Percentiles rank a stretch among this genome's conserved stretches.
These are phyloP conservation scores for Ziziphus jujuba DNA, from an alignment of 306 rosid genomes.

Conservation along the genomic window DNA sequence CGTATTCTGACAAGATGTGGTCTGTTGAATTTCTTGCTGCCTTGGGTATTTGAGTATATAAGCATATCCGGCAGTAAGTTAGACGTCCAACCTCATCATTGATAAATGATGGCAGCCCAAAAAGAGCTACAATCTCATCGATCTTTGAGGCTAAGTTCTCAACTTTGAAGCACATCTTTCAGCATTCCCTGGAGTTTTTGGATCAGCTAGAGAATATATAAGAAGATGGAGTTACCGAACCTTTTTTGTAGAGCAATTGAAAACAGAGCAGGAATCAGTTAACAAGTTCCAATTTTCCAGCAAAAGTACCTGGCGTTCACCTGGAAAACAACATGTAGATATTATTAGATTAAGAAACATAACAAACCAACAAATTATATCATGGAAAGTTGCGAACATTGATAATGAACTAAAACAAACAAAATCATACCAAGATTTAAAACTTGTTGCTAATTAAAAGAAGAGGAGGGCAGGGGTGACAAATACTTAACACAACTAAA, in stretches of 20 bases:
- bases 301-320: slow-evolving; percentile 18
- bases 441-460: background rate
- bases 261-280: slow-evolving; percentile 21
- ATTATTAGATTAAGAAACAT: background rate
- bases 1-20: slow-evolving; percentile 38
- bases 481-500: too few species aligned
- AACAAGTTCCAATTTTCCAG: slow-evolving; percentile 24
- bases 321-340: slow-evolving; percentile 30
- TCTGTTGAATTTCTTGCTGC: slow-evolving; percentile 35
- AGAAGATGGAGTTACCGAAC: slow-evolving; percentile 11
- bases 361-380: background rate
- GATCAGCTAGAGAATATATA: slow-evolving; percentile 33
- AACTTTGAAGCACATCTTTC: slow-evolving; percentile 60
- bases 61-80: slow-evolving; percentile 27
- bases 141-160: slow-evolving; percentile 42
- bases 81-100: slow-evolving; percentile 49
- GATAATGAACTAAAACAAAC: background rate
- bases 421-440: background rate
- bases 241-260: slow-evolving; percentile 1
- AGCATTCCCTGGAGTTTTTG: slow-evolving; percentile 52
- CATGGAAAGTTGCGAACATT: slow-evolving; percentile 11
- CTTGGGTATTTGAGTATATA: slow-evolving; percentile 34
- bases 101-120: slow-evolving; percentile 42
- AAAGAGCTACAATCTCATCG: slow-evolving; percentile 41
- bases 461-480: too few species aligned